Evolutionary conservation across 768 basidiomycete species (phyloP).

Genomic region (Lentinus brumalis): DNA sequence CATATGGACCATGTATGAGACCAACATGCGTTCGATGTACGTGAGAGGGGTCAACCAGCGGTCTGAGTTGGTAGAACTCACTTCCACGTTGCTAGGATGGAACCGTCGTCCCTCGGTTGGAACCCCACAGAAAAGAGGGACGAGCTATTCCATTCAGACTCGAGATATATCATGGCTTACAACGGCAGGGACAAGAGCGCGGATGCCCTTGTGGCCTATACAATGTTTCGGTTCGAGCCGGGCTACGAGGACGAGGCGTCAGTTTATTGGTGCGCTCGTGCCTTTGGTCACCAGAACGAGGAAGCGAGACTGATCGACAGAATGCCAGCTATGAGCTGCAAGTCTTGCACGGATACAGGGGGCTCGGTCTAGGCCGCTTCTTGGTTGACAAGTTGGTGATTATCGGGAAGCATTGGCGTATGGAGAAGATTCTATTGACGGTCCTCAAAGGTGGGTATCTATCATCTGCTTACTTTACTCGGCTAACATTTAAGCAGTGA

Average conservation of each 20-base stretch:
- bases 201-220: slow-evolving; percentile 36
- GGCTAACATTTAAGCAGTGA: slow-evolving; percentile 36
- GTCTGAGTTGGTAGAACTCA: too few species aligned
- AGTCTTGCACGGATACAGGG: slow-evolving; percentile 44
- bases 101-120: slow-evolving; percentile 24
- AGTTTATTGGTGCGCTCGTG: slow-evolving; percentile 62
- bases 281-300: background rate
- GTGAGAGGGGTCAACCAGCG: background rate
- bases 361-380: slow-evolving; percentile 59
- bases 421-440: slow-evolving; percentile 77
- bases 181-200: slow-evolving; percentile 15
- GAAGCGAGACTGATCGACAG: background rate
- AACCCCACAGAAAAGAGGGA: slow-evolving; percentile 16
- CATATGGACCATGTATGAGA: slow-evolving; percentile 56
- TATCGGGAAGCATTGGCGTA: slow-evolving; percentile 53
- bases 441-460: slow-evolving; percentile 65
- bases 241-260: slow-evolving; percentile 57
- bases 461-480: slow-evolving; percentile 3
- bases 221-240: slow-evolving; percentile 74
- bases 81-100: background rate
- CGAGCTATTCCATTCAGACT: slow-evolving; percentile 19
- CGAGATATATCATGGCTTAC: slow-evolving; percentile 15
- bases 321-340: slow-evolving; percentile 75
- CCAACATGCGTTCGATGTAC: slow-evolving; percentile 58
- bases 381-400: slow-evolving; percentile 51